Evolutionary conservation across 441 rosid species (phyloP).

Genomic region (Euphorbia corollata): DNA sequence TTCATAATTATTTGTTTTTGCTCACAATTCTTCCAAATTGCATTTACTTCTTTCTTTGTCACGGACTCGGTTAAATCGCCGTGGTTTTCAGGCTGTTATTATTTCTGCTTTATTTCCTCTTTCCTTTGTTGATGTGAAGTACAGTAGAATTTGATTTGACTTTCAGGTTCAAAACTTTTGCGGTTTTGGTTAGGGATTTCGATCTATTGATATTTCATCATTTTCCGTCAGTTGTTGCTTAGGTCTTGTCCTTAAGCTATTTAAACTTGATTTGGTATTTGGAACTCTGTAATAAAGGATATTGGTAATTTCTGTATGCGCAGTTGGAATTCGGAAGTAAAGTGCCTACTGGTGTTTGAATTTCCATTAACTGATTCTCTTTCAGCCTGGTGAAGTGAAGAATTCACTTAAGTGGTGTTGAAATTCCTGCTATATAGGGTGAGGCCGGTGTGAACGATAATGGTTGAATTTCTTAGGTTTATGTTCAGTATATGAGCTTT

Average conservation of each 20-base stretch:
- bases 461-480: slow-evolving; percentile 6
- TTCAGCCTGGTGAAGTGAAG: slow-evolving; percentile 15
- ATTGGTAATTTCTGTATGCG: no score
- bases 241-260: neutral
- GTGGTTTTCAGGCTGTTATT: no score
- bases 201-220: neutral
- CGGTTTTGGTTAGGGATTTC: slow-evolving; percentile 12
- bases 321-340: no score
- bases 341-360: slow-evolving; percentile 1
- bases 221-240: slow-evolving; percentile 5
- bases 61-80: no score
- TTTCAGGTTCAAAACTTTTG: neutral
- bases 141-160: neutral
- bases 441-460: neutral
- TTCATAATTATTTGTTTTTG: no score
- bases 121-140: no score
- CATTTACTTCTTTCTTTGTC: no score
- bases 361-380: slow-evolving; percentile 8
- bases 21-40: no score
- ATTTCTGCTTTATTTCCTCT: no score
- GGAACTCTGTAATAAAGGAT: neutral
- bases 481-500: neutral
- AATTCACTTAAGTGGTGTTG: slow-evolving; percentile 17
- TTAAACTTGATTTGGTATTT: neutral
- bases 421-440: slow-evolving; percentile 9